Base-by-base conservation (phyloP, 2,329 filamentous ascomycete species). In the Sphaceloma murrayae region DNA sequence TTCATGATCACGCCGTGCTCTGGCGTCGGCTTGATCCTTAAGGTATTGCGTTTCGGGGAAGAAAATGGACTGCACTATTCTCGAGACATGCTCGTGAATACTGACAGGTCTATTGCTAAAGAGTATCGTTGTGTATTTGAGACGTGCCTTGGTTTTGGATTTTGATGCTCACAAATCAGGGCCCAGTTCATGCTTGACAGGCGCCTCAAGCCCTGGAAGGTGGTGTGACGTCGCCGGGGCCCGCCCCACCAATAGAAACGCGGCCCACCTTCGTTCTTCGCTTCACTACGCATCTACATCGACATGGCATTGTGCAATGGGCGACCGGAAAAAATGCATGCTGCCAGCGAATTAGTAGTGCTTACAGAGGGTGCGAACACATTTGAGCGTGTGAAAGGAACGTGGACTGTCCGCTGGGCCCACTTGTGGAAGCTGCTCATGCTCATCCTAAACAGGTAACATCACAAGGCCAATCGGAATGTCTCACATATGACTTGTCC, bases 171-270 rank as follows among this genome's bases (percentile, higher is more conserved):
- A 6, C 16, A n/a, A 33, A 33, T 33, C 31, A 33, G 31, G 31
- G 31, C 34, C 34, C 22, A 24, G 34, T n/a, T n/a, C n/a, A n/a
- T n/a, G 34, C 26, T 38, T 22, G 34, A 38, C 34, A 38, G 34
- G 7, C 26, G 34, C 34, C n/a, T n/a, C n/a, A n/a, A n/a, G n/a
- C n/a, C n/a, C n/a, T n/a, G n/a, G n/a, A n/a, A n/a, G n/a, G n/a
- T n/a, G n/a, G n/a, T 38, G 34, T 38, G 34, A 38, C 34, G 34
- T 38, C 34, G 34, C 34, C 16, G 14, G 18, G 34, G 19, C 16
- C 29, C 14, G 24, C 19, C 21, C 34, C 21, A 26, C 34, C 34
- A 38, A 38, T 38, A n/a, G 27, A 11, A n/a, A 31, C 29, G 16
- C 3, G n/a, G n/a, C n/a, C 29, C 29, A 31, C 3, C n/a, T 5